A percentile compares a stretch with the other conserved stretches of the same genome.
phyloP scores from a whole-genome alignment of 2,329 filamentous ascomycete genomes.

The Graphium sp. region DNA sequence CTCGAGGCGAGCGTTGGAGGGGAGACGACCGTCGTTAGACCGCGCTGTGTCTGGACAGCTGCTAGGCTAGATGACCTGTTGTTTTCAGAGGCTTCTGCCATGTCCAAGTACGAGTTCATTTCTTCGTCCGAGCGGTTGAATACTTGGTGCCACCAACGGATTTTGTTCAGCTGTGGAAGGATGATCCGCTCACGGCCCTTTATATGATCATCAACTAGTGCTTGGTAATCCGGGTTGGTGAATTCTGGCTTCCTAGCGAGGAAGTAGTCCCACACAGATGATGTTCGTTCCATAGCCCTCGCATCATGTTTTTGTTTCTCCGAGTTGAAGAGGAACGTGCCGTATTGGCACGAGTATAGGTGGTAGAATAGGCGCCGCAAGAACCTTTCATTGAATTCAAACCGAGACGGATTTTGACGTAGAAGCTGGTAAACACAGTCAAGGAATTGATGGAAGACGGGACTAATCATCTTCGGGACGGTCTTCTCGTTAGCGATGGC shows the following conservation, averaged over 20 bases:
- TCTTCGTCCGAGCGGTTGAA: slow-evolving; percentile 80
- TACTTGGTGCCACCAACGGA: slow-evolving; percentile 86
- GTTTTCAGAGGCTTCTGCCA: slow-evolving; percentile 28
- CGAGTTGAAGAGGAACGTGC: slow-evolving; percentile 89
- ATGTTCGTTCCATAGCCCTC: slow-evolving; percentile 51
- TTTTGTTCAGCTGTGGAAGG: slow-evolving; percentile 58
- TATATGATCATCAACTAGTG: slow-evolving; percentile 57
- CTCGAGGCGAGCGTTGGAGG: slow-evolving; percentile 19
- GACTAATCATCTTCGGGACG: slow-evolving; percentile 77
- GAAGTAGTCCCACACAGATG: slow-evolving; percentile 95
- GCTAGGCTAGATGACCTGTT: slow-evolving; percentile 19
- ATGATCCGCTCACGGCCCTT: slow-evolving; percentile 71
- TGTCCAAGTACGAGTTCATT: slow-evolving; percentile 63
- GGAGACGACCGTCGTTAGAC: slow-evolving; percentile 18
- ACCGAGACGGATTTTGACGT: slow-evolving; percentile 70
- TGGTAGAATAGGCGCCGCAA: slow-evolving; percentile 80
- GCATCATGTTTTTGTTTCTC: slow-evolving; percentile 73
- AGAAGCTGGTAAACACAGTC: slow-evolving; percentile 86
- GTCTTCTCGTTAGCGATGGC: slow-evolving; percentile 48
- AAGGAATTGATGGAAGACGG: slow-evolving; percentile 94
- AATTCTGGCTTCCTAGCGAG: slow-evolving; percentile 68
- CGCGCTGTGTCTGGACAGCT: slow-evolving; percentile 12
- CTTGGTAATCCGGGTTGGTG: slow-evolving; percentile 63
- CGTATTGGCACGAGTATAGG: slow-evolving; percentile 89
- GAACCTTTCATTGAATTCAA: slow-evolving; percentile 95